These are phyloP conservation scores for Lecanicillium sp. DNA, from an alignment of 2,329 filamentous ascomycete genomes.

Conservation along the genomic window DNA sequence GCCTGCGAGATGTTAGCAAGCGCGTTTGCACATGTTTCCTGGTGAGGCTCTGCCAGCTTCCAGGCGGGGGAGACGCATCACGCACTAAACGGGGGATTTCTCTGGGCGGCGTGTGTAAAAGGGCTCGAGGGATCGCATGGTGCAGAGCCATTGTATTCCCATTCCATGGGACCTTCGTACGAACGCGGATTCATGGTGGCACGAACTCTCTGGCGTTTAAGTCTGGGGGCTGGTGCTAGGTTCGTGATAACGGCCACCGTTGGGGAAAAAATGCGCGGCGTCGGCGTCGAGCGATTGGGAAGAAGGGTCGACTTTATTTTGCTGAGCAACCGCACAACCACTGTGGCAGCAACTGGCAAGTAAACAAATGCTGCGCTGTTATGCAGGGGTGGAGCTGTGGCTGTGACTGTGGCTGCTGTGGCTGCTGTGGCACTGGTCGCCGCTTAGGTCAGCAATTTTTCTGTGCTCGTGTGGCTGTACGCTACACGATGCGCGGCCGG, in stretches of 20 bases:
- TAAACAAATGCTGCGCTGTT: conserved; percentile 13
- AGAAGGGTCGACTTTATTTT: conserved; percentile 8
- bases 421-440: neutral
- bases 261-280: neutral
- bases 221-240: neutral
- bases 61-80: conserved; percentile 12
- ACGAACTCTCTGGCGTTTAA: neutral
- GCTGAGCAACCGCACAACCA: conserved; percentile 10
- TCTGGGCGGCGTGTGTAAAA: conserved; percentile 48
- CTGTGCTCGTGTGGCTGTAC: neutral
- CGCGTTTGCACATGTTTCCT: no score
- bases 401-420: neutral
- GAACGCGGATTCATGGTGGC: conserved; percentile 47
- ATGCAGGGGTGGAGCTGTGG: conserved; percentile 1
- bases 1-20: conserved; percentile 18
- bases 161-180: conserved; percentile 59
- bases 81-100: conserved; percentile 37
- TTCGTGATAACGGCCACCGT: neutral
- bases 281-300: neutral
- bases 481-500: no score
- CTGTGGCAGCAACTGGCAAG: no score
- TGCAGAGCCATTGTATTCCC: conserved; percentile 54
- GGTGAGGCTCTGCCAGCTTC: neutral
- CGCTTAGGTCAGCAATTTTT: conserved; percentile 15
- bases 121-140: conserved; percentile 57